A percentile compares a stretch with the other conserved stretches of the same genome.
Evolutionary conservation across 495 filamentous ascomycete genomes (phyloP).

Genomic region (Jackrogersella multiformis): DNA sequence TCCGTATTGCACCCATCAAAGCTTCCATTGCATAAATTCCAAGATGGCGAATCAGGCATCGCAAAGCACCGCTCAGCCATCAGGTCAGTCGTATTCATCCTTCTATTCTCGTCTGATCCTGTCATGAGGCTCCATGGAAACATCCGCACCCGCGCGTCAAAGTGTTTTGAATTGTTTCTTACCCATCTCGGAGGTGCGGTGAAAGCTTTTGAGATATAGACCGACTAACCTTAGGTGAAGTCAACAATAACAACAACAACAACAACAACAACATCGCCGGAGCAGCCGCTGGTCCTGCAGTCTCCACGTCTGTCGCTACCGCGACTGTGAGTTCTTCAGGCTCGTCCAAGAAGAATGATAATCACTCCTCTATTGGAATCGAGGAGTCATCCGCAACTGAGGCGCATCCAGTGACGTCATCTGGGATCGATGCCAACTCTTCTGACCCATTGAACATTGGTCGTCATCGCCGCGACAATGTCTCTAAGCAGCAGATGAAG

Average conservation of each 20-base stretch:
- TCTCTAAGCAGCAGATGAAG: conserved; percentile 53
- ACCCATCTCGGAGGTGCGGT: conserved; percentile 4
- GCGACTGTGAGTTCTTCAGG: background rate
- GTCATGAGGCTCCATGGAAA: conserved; percentile 35
- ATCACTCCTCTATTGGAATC: conserved; percentile 6
- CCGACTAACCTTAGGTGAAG: conserved; percentile 33
- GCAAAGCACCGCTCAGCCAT: conserved; percentile 33
- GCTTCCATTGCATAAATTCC: conserved; percentile 20
- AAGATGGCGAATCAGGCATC: conserved; percentile 40
- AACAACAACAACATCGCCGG: conserved; percentile 16
- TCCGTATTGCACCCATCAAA: conserved; percentile 34
- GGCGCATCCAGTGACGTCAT: conserved; percentile 23
- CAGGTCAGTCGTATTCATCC: conserved; percentile 34
- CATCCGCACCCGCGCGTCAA: conserved; percentile 22
- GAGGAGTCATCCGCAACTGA: conserved; percentile 13
- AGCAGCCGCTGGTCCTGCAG: conserved; percentile 24
- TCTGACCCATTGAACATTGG: conserved; percentile 54
- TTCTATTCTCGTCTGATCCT: conserved; percentile 22
- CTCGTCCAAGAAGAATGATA: conserved; percentile 20
- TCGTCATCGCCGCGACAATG: conserved; percentile 53
- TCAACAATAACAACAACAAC: no score
- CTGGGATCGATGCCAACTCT: conserved; percentile 24
- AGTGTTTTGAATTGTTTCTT: conserved; percentile 30
- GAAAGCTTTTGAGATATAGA: conserved; percentile 16
- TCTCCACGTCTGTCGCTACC: background rate